These are phyloP conservation scores for Trichosanthes truncata DNA, from an alignment of 306 rosid species.

Conservation along the genomic window DNA sequence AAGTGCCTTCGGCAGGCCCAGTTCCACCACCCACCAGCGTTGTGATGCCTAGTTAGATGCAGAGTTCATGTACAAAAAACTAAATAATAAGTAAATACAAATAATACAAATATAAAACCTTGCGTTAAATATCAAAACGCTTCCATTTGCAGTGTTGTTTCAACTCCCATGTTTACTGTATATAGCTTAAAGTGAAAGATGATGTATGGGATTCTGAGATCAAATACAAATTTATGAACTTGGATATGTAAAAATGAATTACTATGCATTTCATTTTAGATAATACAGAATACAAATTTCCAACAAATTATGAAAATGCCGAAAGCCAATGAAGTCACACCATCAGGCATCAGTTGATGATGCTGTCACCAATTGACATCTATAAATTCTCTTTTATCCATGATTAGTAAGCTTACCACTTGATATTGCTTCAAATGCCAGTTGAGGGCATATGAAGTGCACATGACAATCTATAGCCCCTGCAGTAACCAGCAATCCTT, in stretches of 20 bases:
- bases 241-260: not conserved
- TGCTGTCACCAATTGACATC: not conserved
- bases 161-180: not conserved
- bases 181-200: not conserved
- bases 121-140: constrained; percentile 64
- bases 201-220: not conserved
- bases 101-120: not conserved
- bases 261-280: not conserved
- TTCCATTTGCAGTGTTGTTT: constrained; percentile 8
- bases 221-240: not conserved
- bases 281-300: not conserved
- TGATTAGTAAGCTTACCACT: constrained; percentile 43
- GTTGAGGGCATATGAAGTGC: constrained; percentile 90
- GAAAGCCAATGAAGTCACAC: not conserved
- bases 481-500: constrained; percentile 78
- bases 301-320: not conserved
- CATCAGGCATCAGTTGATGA: not conserved
- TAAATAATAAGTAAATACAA: not conserved
- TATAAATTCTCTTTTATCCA: not conserved
- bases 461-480: constrained; percentile 96
- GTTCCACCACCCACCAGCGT: constrained; percentile 95
- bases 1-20: constrained; percentile 85
- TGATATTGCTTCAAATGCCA: constrained; percentile 67
- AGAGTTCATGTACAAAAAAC: constrained; percentile 5
- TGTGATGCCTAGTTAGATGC: constrained; percentile 57